These are phyloP conservation scores for Luvunga scandens DNA, from an alignment of 345 rosid genomes.

Conservation along the genomic window DNA sequence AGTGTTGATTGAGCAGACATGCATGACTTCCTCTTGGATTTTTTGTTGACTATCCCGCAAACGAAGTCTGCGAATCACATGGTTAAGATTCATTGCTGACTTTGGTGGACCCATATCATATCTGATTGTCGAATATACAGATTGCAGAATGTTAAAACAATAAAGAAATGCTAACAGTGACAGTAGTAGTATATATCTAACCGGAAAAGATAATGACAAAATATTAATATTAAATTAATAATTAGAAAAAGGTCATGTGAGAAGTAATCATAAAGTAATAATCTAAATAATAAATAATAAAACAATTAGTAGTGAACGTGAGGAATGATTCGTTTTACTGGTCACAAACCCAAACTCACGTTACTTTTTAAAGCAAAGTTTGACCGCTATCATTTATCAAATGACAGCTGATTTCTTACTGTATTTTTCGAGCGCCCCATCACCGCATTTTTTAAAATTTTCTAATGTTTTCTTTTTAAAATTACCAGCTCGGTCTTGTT, in stretches of 20 bases:
- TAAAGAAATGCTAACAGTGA: not conserved
- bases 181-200: slow-evolving; percentile 15
- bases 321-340: slow-evolving; percentile 36
- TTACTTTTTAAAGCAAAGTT: slow-evolving; percentile 6
- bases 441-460: too few species aligned
- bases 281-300: slow-evolving; percentile 6
- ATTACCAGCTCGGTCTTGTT: not conserved
- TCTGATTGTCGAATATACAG: not conserved
- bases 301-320: slow-evolving; percentile 30
- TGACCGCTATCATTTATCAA: slow-evolving; percentile 20
- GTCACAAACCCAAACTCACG: slow-evolving; percentile 4
- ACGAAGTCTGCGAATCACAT: not conserved
- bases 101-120: not conserved
- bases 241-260: slow-evolving; percentile 24
- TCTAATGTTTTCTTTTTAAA: not conserved
- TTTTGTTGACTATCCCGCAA: not conserved
- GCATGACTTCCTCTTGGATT: too few species aligned
- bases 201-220: not conserved
- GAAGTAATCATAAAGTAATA: slow-evolving; percentile 24
- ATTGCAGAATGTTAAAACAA: not conserved
- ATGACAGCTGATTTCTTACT: not conserved
- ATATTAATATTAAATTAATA: not conserved
- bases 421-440: not conserved
- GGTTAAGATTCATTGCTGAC: not conserved
- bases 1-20: too few species aligned